Conservation (phyloP, 2,329 filamentous ascomycete species). For the Seiridium cupressi region DNA sequence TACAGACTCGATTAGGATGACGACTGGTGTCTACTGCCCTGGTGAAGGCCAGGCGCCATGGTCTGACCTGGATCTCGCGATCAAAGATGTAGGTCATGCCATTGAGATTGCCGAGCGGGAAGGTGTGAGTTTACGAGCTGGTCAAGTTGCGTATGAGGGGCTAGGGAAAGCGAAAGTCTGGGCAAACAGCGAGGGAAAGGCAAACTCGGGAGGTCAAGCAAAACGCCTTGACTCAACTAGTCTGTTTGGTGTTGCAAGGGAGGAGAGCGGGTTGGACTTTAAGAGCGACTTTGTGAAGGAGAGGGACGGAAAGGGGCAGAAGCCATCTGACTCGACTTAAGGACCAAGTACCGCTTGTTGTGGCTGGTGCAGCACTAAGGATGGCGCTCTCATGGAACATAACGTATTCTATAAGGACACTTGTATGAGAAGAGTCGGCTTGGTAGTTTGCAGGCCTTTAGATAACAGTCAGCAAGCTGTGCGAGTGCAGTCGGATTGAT, state of each 20-base stretch:
- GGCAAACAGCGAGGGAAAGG: constrained; percentile 10
- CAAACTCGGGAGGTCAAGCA: constrained; percentile 25
- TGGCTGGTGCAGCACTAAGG: no score
- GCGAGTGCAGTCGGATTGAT: no score
- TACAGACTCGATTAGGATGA: constrained; percentile 35
- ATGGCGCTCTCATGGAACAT: no score
- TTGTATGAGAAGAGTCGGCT: no score
- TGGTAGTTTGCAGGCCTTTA: no score
- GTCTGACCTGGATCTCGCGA: constrained; percentile 47
- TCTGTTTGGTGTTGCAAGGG: constrained; percentile 47
- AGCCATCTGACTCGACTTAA: no score
- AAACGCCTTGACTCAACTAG: constrained; percentile 46
- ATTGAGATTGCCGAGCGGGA: constrained; percentile 38
- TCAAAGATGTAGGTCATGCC: constrained; percentile 52
- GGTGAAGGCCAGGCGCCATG: constrained; percentile 33
- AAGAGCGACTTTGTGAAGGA: constrained; percentile 34
- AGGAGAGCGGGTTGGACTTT: constrained; percentile 41
- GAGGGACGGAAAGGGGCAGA: constrained; percentile 18
- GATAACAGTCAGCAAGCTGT: no score
- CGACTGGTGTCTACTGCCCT: constrained; percentile 36
- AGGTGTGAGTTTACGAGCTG: constrained; percentile 38
- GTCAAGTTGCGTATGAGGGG: constrained; percentile 40
- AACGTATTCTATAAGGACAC: no score
- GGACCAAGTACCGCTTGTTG: no score
- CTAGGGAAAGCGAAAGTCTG: constrained; percentile 38